These are phyloP conservation scores for Streptanthus diversifolius DNA, from an alignment of 345 rosid genomes.

Conservation along the genomic window DNA sequence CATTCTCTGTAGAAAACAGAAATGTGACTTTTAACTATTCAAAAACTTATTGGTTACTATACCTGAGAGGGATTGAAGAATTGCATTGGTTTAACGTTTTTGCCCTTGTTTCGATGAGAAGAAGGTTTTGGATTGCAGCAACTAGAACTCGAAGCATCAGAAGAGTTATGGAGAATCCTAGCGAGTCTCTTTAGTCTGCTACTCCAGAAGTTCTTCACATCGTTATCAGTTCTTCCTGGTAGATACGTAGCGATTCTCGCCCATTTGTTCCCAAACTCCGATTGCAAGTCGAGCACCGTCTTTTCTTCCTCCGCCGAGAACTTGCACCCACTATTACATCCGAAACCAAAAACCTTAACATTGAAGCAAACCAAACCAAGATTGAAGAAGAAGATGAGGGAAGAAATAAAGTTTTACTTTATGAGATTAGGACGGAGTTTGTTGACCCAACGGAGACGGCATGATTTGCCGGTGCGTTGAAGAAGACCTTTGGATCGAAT, in stretches of 20 bases:
- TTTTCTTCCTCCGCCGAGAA: constrained; percentile 85
- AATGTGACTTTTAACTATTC: background rate
- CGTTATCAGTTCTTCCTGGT: constrained; percentile 85
- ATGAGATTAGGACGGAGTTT: constrained; percentile 91
- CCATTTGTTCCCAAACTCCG: constrained; percentile 88
- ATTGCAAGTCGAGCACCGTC: constrained; percentile 82
- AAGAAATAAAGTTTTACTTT: constrained; percentile 34
- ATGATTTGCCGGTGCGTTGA: constrained; percentile 83
- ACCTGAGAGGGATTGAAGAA: constrained; percentile 12
- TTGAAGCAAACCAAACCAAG: background rate
- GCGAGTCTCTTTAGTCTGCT: constrained; percentile 83
- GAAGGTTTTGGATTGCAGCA: constrained; percentile 11
- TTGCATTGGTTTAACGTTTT: constrained; percentile 8
- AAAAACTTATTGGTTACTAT: too few species aligned
- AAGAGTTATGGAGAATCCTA: constrained; percentile 56
- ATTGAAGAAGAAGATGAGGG: background rate
- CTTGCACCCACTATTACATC: constrained; percentile 66
- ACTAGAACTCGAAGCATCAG: constrained; percentile 38
- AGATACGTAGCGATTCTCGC: constrained; percentile 85
- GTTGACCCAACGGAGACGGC: constrained; percentile 98
- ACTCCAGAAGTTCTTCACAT: constrained; percentile 97
- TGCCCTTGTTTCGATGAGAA: constrained; percentile 12
- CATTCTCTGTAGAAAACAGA: background rate
- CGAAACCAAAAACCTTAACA: background rate
- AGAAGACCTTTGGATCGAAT: constrained; percentile 98